Conservation (phyloP, 306 rosid genomes). For the Vigna unguiculata region DNA sequence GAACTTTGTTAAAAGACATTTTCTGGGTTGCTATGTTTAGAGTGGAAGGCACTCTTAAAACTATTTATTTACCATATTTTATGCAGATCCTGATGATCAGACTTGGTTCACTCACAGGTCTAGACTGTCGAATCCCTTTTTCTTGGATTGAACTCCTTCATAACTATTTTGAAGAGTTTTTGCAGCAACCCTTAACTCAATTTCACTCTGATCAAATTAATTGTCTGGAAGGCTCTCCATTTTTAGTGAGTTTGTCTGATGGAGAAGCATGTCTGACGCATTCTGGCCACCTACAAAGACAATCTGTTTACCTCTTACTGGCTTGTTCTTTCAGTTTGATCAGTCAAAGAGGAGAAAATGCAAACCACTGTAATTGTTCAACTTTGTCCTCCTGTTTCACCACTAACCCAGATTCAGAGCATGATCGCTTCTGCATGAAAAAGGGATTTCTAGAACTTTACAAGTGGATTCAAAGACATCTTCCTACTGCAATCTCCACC, state of each 20-base stretch:
- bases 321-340: conserved; percentile 68
- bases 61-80: conserved; percentile 15
- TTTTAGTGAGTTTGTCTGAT: conserved; percentile 62
- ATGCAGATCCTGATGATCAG: conserved; percentile 85
- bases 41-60: conserved; percentile 30
- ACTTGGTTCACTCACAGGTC: conserved; percentile 58
- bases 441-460: conserved; percentile 68
- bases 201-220: conserved; percentile 56
- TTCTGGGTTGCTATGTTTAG: conserved; percentile 26
- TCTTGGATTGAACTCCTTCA: conserved; percentile 80
- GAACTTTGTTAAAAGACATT: not conserved
- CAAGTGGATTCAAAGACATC: conserved; percentile 78
- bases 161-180: conserved; percentile 62
- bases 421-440: conserved; percentile 53
- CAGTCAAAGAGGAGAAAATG: conserved; percentile 46
- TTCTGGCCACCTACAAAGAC: conserved; percentile 77
- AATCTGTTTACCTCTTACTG: conserved; percentile 72
- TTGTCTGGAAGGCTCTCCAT: conserved; percentile 86
- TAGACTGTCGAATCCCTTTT: conserved; percentile 54
- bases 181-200: conserved; percentile 54
- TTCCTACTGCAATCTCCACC: conserved; percentile 56
- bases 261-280: conserved; percentile 52
- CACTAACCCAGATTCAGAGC: conserved; percentile 45
- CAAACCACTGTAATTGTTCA: conserved; percentile 47
- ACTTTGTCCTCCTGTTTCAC: conserved; percentile 49